Evolutionary conservation across 495 filamentous ascomycete genomes (phyloP).

Genomic region (Aspergillus panamensis): DNA sequence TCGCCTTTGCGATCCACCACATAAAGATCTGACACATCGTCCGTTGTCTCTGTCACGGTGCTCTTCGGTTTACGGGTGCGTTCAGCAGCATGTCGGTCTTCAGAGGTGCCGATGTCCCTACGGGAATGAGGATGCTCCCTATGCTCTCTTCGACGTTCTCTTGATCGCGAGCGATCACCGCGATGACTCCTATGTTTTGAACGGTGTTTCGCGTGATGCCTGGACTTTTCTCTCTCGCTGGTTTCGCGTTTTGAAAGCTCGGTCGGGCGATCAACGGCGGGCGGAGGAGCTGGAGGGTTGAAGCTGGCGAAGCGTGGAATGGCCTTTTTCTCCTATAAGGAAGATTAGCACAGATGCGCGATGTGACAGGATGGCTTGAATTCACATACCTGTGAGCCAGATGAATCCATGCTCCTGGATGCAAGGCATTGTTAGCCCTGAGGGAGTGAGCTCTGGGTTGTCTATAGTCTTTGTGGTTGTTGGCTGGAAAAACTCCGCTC

Average conservation of each 20-base stretch:
- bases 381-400: conserved; percentile 33
- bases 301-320: conserved; percentile 70
- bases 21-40: conserved; percentile 30
- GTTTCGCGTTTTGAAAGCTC: conserved; percentile 21
- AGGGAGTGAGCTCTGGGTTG: neutral
- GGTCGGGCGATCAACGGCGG: conserved; percentile 23
- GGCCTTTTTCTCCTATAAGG: conserved; percentile 35
- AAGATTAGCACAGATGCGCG: neutral
- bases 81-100: conserved; percentile 4
- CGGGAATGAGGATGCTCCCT: conserved; percentile 13
- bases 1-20: conserved; percentile 61
- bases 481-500: conserved; percentile 29
- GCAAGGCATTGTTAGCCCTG: conserved; percentile 13
- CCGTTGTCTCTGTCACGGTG: conserved; percentile 18
- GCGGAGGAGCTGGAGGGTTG: conserved; percentile 43
- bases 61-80: conserved; percentile 6
- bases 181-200: conserved; percentile 26
- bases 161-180: conserved; percentile 24
- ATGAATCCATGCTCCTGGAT: conserved; percentile 37
- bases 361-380: neutral
- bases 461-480: neutral
- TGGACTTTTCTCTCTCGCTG: conserved; percentile 20
- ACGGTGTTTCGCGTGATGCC: conserved; percentile 26
- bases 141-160: conserved; percentile 23
- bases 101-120: conserved; percentile 1